Evolutionary conservation across 140 eudicot species (phyloP), one percentile per base, ranked within the genome.

Genomic region (Flaveria floridana): DNA sequence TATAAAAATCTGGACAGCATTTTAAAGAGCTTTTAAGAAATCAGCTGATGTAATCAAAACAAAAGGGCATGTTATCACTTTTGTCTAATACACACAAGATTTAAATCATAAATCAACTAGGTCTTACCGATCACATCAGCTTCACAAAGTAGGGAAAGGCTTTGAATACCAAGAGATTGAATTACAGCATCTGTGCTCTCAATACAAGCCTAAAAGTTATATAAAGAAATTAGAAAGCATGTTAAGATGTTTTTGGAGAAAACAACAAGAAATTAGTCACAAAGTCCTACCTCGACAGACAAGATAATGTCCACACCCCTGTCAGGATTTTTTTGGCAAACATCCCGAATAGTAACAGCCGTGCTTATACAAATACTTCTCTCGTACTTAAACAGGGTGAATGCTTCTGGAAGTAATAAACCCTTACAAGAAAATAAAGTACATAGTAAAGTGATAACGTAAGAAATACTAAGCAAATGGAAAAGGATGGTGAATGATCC

Each of bases 61-160:
- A 16, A 50, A 52, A 46, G 3, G 30, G 19, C 57, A 65, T 37
- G 53, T 28, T 19, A 8, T 19, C 37, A 56, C 34, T 21, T 53
- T 20, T 44, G 41, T 7, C 65, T 7, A 10, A 63, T 63, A 63
- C 62, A 41, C 26, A 3, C 59, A 52, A 15, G 23, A 19, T 18
- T 71, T 58, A 11, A 21, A 14, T 69, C 56, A 61, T 50, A 44
- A 7, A 68, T 57, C 72, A 86, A 16, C 52, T 30, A 34, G 76
- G 79, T 65, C 75, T 81, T 85, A 94, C 99, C 99, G 69, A 95
- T 82, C 73, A 81, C 97, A 84, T 95, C 99, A 77, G 97, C 97
- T 87, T 90, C 99, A 85, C 97, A 95, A 55, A 95, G 96, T 80
- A 90, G 87, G 73, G 87, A 87, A 82, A 95, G 97, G 83, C 99